Conservation (phyloP, 768 basidiomycete species). For the Serendipita indica region DNA sequence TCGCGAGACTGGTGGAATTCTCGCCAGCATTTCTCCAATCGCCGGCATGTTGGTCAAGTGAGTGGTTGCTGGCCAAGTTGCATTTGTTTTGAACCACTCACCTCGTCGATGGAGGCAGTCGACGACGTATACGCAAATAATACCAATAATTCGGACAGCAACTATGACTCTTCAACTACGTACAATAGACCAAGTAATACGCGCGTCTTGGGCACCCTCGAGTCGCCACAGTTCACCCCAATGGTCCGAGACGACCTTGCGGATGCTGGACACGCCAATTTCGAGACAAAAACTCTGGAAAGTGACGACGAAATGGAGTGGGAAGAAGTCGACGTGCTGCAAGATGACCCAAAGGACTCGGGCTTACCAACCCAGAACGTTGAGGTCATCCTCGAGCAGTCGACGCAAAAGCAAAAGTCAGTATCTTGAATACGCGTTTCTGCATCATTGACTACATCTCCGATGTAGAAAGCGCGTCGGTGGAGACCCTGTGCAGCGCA, state of each 20-base stretch:
- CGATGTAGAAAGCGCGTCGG: slow-evolving; percentile 30
- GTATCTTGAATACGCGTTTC: background rate
- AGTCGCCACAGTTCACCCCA: too few species aligned
- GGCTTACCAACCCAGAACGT: slow-evolving; percentile 33
- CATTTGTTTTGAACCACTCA: background rate
- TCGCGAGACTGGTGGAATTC: slow-evolving; percentile 84
- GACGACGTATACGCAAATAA: background rate
- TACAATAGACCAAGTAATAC: too few species aligned
- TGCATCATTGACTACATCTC: slow-evolving; percentile 20
- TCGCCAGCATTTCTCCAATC: slow-evolving; percentile 37
- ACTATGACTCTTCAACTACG: background rate
- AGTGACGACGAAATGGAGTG: slow-evolving; percentile 51
- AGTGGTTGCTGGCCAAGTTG: background rate
- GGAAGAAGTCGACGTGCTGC: slow-evolving; percentile 55
- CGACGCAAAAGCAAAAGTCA: slow-evolving; percentile 21
- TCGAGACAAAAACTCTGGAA: too few species aligned
- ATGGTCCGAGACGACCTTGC: too few species aligned
- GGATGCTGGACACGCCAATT: too few species aligned
- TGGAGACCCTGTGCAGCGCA: slow-evolving; percentile 48
- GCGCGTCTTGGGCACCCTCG: too few species aligned
- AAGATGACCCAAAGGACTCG: slow-evolving; percentile 15
- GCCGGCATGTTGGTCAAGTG: background rate
- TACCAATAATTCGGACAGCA: background rate
- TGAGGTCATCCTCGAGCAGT: slow-evolving; percentile 55
- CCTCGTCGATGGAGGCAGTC: background rate